phyloP scores from a whole-genome alignment of 2,329 filamentous ascomycete species.

The Aureobasidium namibiae region DNA sequence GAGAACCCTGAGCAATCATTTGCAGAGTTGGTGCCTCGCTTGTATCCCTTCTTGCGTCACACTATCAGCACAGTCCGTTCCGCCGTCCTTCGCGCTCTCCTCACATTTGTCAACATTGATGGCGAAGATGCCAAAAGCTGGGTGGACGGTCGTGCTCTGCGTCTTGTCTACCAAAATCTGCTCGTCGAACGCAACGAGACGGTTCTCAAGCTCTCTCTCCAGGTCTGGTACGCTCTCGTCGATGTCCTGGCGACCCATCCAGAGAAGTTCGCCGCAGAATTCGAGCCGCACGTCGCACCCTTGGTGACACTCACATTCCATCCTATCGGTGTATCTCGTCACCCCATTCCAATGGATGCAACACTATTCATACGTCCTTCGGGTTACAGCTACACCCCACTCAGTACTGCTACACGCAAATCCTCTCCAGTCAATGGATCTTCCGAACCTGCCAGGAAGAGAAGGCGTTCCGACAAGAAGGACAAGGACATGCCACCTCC shows the following conservation, averaged over 20 bases:
- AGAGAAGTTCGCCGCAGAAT: conserved; percentile 60
- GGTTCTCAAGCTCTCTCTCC: conserved; percentile 72
- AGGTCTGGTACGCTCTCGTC: conserved; percentile 78
- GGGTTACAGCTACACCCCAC: conserved; percentile 66
- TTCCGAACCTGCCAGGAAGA: conserved; percentile 63
- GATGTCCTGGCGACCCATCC: conserved; percentile 55
- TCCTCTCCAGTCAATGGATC: conserved; percentile 40
- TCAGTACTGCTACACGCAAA: conserved; percentile 28
- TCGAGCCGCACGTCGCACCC: conserved; percentile 67
- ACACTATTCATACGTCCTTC: conserved; percentile 89
- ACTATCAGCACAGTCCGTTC: conserved; percentile 94
- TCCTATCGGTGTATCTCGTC: conserved; percentile 82
- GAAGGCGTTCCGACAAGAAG: conserved; percentile 75
- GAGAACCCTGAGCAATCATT: conserved; percentile 83
- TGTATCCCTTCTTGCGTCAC: conserved; percentile 93
- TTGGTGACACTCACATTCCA: conserved; percentile 79
- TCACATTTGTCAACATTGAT: conserved; percentile 86
- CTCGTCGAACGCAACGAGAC: conserved; percentile 83
- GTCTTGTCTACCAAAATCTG: conserved; percentile 90
- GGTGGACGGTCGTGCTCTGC: conserved; percentile 82
- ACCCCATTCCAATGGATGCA: conserved; percentile 87
- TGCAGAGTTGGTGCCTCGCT: conserved; percentile 78
- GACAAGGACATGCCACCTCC: conserved; percentile 53
- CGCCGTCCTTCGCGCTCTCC: conserved; percentile 82
- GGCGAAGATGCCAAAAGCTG: conserved; percentile 73